Evolutionary conservation across 495 filamentous ascomycete species (phyloP), one percentile per base, ranked within the genome.

Genomic region (Xylaria longipes): DNA sequence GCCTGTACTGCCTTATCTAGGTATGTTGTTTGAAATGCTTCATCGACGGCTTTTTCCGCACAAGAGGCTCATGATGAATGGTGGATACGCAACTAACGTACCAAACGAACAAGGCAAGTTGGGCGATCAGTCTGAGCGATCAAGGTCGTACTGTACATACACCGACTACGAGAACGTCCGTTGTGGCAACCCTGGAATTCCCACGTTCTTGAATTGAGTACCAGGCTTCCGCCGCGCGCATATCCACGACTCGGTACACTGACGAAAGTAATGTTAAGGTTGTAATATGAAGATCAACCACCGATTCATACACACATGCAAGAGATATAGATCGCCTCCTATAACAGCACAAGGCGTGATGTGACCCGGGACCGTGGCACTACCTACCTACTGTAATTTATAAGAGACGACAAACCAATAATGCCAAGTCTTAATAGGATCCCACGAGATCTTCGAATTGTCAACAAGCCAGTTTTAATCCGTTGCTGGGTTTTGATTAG

Each of bases 131-230:
- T 50, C n/a, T 29, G 20, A 27, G 39, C 41, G 17, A 45, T 63
- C 35, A 41, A 62, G 58, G 58, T 62, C 60, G 37, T 29, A 27
- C 60, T 29, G 3, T 27, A 45, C 25, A 63, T n/a, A n/a, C n/a
- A n/a, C n/a, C n/a, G 37, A 25, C 20, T 29, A 56, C 61, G 27
- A 64, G 25, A 31, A n/a, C 22, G 25, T 31, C 31, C 31, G 33
- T 39, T 41, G 57, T n/a, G 57, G 39, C 8, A 37, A 48, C 27
- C 64, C 48, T 41, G 29, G 14, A 67, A 67, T 67, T 52, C 46
- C 43, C 46, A 67, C 12, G 6, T 25, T 56, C 35, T 27, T 41
- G 45, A 20, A 20, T 29, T 31, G 20, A 25, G 31, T 68, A 17
- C 35, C 64, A 11, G 46, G 22, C 33, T 56, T 3, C 35, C 22